phyloP scores from a whole-genome alignment of 2,329 filamentous ascomycete species.

The Cercospora citrullina region DNA sequence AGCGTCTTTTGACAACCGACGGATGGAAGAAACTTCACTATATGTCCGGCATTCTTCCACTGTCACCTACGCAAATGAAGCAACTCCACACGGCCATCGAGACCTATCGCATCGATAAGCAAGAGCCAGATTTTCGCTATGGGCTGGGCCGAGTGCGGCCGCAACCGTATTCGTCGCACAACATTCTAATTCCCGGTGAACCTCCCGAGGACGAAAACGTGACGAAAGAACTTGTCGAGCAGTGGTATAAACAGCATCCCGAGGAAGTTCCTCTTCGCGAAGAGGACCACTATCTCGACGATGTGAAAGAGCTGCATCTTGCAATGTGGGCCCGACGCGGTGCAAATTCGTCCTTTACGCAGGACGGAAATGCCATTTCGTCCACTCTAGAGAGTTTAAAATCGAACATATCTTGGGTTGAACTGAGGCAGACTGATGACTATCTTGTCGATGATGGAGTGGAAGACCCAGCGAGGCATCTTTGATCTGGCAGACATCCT shows the following conservation, averaged over 20 bases:
- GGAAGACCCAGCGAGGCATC: neutral
- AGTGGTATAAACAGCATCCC: conserved; percentile 9
- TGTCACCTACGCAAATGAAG: neutral
- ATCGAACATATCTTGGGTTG: neutral
- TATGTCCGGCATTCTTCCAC: conserved; percentile 2
- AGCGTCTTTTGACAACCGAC: neutral
- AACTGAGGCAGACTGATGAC: conserved; percentile 3
- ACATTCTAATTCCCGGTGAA: neutral
- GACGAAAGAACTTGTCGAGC: neutral
- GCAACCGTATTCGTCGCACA: neutral
- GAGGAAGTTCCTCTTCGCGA: neutral
- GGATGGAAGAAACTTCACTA: conserved; percentile 11
- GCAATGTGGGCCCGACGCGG: conserved; percentile 8
- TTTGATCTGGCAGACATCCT: neutral
- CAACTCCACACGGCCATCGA: neutral
- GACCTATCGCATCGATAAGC: neutral
- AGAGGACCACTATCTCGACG: neutral
- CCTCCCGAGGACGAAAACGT: neutral
- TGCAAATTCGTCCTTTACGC: conserved; percentile 1
- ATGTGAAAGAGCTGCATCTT: neutral
- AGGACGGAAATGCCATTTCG: conserved; percentile 1
- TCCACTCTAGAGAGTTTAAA: neutral
- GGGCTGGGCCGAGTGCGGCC: conserved; percentile 8
- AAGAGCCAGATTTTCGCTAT: conserved; percentile 10
- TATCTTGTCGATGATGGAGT: conserved; percentile 10